These are phyloP conservation scores for Globisporangium ultimum DNA, from an alignment of 352 stramenopile genomes.

Conservation along the genomic window DNA sequence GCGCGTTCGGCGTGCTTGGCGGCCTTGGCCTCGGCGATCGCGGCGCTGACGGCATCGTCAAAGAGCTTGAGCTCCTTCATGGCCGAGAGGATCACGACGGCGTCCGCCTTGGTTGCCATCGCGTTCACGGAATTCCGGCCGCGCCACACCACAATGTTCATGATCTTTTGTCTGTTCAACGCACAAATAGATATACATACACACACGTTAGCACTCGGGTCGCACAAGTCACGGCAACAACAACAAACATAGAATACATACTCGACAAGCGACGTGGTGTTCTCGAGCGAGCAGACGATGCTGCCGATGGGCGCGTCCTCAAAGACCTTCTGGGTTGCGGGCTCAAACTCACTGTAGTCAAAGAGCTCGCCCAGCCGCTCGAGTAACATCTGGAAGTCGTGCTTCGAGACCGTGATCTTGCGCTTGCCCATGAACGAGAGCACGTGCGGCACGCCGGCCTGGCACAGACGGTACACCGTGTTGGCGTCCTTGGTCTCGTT, in stretches of 20 bases:
- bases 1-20: slow-evolving; percentile 42
- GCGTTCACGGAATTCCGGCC: slow-evolving; percentile 85
- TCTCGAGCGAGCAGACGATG: slow-evolving; percentile 69
- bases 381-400: slow-evolving; percentile 85
- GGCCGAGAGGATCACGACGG: slow-evolving; percentile 64
- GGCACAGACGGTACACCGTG: slow-evolving; percentile 87
- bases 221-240: not conserved
- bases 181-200: slow-evolving; percentile 10
- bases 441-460: slow-evolving; percentile 83
- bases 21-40: slow-evolving; percentile 46
- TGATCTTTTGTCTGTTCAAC: slow-evolving; percentile 60
- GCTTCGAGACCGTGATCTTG: slow-evolving; percentile 54
- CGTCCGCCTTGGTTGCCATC: slow-evolving; percentile 83
- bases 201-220: slow-evolving; percentile 13
- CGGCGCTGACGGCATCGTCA: slow-evolving; percentile 35
- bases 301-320: slow-evolving; percentile 66
- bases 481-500: slow-evolving; percentile 67
- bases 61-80: slow-evolving; percentile 87
- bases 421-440: slow-evolving; percentile 77
- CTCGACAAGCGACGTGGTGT: slow-evolving; percentile 61
- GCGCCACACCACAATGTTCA: slow-evolving; percentile 85
- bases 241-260: slow-evolving; percentile 27
- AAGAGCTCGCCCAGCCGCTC: slow-evolving; percentile 79
- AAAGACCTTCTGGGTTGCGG: slow-evolving; percentile 41
- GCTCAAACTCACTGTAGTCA: slow-evolving; percentile 81